Conservation (phyloP, 2,329 filamentous ascomycete genomes). For the Tolypocladium paradoxum region DNA sequence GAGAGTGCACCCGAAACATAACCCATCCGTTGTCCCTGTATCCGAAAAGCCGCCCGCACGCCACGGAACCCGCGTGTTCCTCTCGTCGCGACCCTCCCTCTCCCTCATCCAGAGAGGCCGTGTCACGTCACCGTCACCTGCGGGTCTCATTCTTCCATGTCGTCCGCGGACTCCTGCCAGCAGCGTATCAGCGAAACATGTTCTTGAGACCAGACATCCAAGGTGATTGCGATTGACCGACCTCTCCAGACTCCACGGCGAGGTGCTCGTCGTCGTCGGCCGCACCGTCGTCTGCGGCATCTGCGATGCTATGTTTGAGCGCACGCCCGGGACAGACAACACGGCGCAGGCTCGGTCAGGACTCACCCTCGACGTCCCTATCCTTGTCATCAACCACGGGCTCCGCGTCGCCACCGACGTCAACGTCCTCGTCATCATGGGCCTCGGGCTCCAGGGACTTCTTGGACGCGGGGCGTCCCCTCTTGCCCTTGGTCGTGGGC, state of each 20-base stretch:
- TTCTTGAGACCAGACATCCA: slow-evolving; percentile 11
- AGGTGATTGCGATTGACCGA: slow-evolving; percentile 10
- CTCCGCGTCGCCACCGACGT: slow-evolving; percentile 9
- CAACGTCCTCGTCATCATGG: slow-evolving; percentile 14
- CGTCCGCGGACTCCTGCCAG: slow-evolving; percentile 7
- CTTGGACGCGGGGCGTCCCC: background rate
- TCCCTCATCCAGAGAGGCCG: background rate
- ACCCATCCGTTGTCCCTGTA: background rate
- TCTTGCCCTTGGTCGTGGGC: slow-evolving; percentile 4
- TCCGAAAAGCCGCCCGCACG: background rate
- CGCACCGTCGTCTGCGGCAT: background rate
- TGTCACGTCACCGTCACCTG: background rate
- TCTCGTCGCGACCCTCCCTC: background rate
- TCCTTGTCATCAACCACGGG: slow-evolving; percentile 1
- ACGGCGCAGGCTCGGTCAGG: background rate
- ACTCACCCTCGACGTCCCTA: background rate
- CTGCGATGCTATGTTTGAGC: slow-evolving; percentile 1
- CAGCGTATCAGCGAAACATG: slow-evolving; percentile 15
- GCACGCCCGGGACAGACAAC: background rate
- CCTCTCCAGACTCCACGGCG: slow-evolving; percentile 12
- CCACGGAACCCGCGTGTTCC: background rate
- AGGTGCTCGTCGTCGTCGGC: background rate
- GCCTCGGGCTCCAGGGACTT: slow-evolving; percentile 5
- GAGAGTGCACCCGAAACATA: no score
- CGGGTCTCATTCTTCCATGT: slow-evolving; percentile 5